Base-by-base conservation (phyloP, 2,329 filamentous ascomycete species). In the Colletotrichum brevisporum region DNA sequence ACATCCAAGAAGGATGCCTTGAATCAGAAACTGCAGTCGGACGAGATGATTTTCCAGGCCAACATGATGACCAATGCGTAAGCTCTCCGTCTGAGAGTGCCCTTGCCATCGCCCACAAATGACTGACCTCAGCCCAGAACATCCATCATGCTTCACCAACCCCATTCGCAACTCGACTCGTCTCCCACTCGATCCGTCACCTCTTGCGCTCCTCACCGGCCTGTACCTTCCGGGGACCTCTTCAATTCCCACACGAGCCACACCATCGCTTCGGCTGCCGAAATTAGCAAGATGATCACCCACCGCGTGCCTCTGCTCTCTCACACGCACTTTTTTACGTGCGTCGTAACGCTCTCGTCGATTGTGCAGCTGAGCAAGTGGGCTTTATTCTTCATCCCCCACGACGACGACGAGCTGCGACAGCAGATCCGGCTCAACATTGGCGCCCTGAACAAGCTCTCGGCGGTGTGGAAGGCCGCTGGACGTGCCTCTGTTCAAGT, bases 31-130 rank as follows among this genome's bases (percentile, higher is more conserved):
- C 91, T 93, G 39, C 86, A 89, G 61, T 85, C 95, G 12, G 95
- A 98, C 77, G 94, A 97, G 80, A 92, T 97, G 87, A 90, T 97
- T 80, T 97, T 97, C 81, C 94, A 97, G 78, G 94, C 93, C 1
- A 91, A 93, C 71, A 95, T 97, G 89, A 93, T 97, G 74, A 86
- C 83, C 39, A 82, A 89, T 71, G 86, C 86, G 84, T 85, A 78
- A 75, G 84, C 79, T 4, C 10, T 18, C 18, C 41, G 13, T 4
- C n/a, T 21, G 6, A 24, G 8, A n/a, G 21, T 24, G 16, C 15
- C 16, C 45, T n/a, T 21, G 6, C 13, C 24, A 24, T 54, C 26
- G 24, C 24, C 27, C n/a, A 39, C 47, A 41, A 58, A 21, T 31
- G 12, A 45, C n/a, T 51, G 16, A 48, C n/a, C 10, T 55, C 18